A percentile compares a stretch with the other conserved stretches of the same genome.
phyloP scores from a whole-genome alignment of 148 eudicot genomes.

The Rhododendron mucronatum region DNA sequence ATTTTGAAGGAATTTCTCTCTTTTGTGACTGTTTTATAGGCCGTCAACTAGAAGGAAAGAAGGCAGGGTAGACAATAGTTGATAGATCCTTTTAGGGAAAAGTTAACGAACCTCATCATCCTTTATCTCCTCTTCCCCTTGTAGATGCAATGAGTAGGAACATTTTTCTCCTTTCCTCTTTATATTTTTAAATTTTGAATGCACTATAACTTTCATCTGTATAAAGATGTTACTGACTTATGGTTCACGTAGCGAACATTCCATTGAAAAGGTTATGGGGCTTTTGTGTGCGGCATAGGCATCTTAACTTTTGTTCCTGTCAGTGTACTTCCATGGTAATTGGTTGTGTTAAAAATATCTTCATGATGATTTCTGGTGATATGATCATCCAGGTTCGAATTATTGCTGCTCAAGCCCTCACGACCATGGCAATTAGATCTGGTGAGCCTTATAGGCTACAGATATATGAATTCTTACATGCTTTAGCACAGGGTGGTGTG shows the following conservation, averaged over 20 bases:
- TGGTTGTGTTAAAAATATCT: not conserved
- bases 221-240: not conserved
- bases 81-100: not conserved
- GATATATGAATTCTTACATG: constrained; percentile 92
- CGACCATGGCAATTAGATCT: constrained; percentile 93
- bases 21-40: not conserved
- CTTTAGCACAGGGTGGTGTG: constrained; percentile 93
- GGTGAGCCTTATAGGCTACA: constrained; percentile 98
- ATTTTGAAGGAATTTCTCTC: not conserved
- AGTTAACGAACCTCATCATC: not conserved
- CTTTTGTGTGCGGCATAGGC: not conserved
- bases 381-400: constrained; percentile 64
- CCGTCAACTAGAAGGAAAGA: not conserved
- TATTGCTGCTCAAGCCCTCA: constrained; percentile 93
- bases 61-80: not conserved
- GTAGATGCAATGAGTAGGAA: not conserved
- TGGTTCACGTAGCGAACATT: not conserved
- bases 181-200: not conserved
- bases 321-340: not conserved
- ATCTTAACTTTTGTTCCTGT: not conserved
- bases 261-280: not conserved
- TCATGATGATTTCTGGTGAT: not conserved
- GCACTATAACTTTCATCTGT: not conserved
- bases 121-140: not conserved
- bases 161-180: not conserved